Evolutionary conservation across 768 basidiomycete genomes (phyloP), one percentile per base, ranked within the genome.

Genomic region (Rhodotorula toruloides): DNA sequence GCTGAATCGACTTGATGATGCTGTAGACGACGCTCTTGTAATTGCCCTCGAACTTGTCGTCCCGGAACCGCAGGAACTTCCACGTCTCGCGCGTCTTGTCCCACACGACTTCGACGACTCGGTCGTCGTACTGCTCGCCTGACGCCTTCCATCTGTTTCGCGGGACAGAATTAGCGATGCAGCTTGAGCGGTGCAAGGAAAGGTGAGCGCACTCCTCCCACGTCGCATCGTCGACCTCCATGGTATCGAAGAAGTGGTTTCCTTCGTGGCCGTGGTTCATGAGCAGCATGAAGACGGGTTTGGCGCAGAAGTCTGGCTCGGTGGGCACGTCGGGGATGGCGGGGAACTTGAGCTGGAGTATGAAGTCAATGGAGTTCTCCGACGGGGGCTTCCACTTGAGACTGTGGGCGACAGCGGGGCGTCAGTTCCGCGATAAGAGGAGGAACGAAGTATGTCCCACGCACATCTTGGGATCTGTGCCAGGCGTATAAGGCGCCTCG

Each of bases 361-460:
- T 91, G 81, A 99, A 98, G 77, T 99, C 96, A 73, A 98, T 87
- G 3, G 92, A 93, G 76, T 99, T 99, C 76, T 98, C 94, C 3
- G 88, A 89, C 0, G 96, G 92, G 2, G 93, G 92, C 77, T 99
- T 99, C 96, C 96, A 99, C 78, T 99, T 99, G 75, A 99, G 78
- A 69, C 94, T 98, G 73, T 39, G 19, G 10, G 21, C 36, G 31
- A 27, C 29, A 19, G n/a, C 13, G 6, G 1, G 19, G 31, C 19
- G 50, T 32, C 50, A 36, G 17, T 22, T 19, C 6, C 25, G 13
- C 34, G 32, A 14, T 25, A 29, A 19, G 32, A 34, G 31, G 8
- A 66, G 40, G 72, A 44, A 37, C 25, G 27, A 54, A 48, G 44
- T 12, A 29, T 32, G 21, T 17, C 14, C n/a, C 6, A 78, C 86